A percentile compares a stretch with the other conserved stretches of the same genome.
Evolutionary conservation across 192 early-diverging fungal species (phyloP).

Genomic region (Coemansia sp.): DNA sequence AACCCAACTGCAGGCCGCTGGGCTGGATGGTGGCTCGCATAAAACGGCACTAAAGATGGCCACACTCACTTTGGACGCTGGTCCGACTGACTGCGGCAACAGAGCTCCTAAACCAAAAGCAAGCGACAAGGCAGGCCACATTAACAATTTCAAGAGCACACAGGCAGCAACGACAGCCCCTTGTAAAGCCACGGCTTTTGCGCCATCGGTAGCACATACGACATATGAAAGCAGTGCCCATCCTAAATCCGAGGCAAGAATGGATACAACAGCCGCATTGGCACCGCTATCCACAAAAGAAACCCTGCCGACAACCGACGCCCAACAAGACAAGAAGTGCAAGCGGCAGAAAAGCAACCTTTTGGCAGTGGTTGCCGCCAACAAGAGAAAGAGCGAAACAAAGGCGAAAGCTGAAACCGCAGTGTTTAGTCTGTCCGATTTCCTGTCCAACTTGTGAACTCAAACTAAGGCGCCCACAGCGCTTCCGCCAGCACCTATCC

Average conservation of each 20-base stretch:
- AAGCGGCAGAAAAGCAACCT: slow-evolving; percentile 48
- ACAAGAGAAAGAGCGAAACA: slow-evolving; percentile 47
- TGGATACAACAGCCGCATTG: background rate
- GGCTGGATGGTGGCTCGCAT: slow-evolving; percentile 6
- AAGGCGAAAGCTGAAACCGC: slow-evolving; percentile 14
- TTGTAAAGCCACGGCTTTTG: background rate
- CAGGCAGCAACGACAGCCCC: background rate
- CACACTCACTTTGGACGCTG: background rate
- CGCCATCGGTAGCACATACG: background rate
- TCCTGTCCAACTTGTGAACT: slow-evolving; percentile 28
- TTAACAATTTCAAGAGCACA: background rate
- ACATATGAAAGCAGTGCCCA: background rate
- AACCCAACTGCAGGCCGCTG: slow-evolving; percentile 13
- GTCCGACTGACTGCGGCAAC: background rate
- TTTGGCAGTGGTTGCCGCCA: slow-evolving; percentile 34
- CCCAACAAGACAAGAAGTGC: slow-evolving; percentile 27
- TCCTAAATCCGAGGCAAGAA: background rate
- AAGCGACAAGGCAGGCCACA: background rate
- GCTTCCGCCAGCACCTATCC: background rate
- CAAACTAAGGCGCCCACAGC: background rate
- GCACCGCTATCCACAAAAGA: too few relatives aligned
- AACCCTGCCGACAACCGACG: background rate
- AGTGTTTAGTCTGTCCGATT: slow-evolving; percentile 33
- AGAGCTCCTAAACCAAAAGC: background rate
- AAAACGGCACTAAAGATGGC: background rate